phyloP scores from a whole-genome alignment of 331 rosid genomes.

The Pyrus hybrid region DNA sequence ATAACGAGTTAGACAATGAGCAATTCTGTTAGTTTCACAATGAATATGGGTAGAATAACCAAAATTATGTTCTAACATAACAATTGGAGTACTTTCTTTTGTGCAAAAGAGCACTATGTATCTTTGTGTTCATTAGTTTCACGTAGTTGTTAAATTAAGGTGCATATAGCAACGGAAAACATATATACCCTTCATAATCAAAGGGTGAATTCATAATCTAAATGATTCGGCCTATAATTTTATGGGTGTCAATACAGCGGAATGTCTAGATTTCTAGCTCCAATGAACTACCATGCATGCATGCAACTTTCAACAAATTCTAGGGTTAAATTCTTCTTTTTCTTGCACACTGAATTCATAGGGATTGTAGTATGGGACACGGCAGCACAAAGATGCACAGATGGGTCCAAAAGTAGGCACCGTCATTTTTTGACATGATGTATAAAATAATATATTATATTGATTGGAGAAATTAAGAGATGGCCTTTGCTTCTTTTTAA shows the following conservation, averaged over 20 bases:
- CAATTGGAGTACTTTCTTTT: too few relatives aligned
- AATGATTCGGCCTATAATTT: background rate
- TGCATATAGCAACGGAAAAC: too few relatives aligned
- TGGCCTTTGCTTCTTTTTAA: conserved; percentile 14
- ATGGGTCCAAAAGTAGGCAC: conserved; percentile 86
- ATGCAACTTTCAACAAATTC: conserved; percentile 8
- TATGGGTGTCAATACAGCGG: conserved; percentile 12
- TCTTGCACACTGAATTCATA: conserved; percentile 33
- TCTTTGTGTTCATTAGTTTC: too few relatives aligned
- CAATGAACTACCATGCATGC: background rate
- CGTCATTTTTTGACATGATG: conserved; percentile 55
- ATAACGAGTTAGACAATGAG: too few relatives aligned
- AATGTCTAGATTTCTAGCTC: background rate
- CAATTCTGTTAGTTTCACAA: too few relatives aligned
- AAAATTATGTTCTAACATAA: too few relatives aligned
- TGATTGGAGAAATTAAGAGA: conserved; percentile 18
- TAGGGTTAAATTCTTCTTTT: conserved; percentile 16
- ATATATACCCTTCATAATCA: too few relatives aligned
- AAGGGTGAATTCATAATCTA: too few relatives aligned
- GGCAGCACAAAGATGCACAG: conserved; percentile 32
- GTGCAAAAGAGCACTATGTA: too few relatives aligned
- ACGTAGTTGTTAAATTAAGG: too few relatives aligned
- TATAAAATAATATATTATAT: background rate
- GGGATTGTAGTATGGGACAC: conserved; percentile 49
- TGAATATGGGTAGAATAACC: too few relatives aligned